Percentiles rank a stretch among this genome's conserved stretches.
Evolutionary conservation across 1,139 yeast genomes (phyloP).

Genomic region (Eremothecium coryli): DNA sequence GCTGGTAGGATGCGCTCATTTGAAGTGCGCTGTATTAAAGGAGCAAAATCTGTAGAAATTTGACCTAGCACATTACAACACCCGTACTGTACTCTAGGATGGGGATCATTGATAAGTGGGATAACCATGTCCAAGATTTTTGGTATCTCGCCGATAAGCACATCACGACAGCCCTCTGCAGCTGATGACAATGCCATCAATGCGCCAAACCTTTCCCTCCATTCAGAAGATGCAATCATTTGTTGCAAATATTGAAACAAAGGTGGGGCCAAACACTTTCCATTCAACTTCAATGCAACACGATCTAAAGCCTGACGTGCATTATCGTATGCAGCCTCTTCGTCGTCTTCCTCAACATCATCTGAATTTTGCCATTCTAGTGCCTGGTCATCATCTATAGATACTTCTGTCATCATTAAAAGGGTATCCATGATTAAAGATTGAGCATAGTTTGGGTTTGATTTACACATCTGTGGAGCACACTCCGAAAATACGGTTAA

Average conservation of each 20-base stretch:
- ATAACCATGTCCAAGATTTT: constrained; percentile 72
- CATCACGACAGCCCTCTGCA: constrained; percentile 95
- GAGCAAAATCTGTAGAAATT: constrained; percentile 96
- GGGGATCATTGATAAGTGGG: constrained; percentile 73
- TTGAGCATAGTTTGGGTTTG: constrained; percentile 62
- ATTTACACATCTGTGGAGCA: constrained; percentile 91
- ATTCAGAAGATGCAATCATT: constrained; percentile 63
- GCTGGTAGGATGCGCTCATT: constrained; percentile 81
- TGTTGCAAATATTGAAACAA: constrained; percentile 78
- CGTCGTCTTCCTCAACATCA: constrained; percentile 73
- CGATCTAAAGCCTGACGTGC: constrained; percentile 93
- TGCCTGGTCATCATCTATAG: constrained; percentile 71
- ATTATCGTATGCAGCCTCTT: constrained; percentile 80
- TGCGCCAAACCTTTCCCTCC: constrained; percentile 97
- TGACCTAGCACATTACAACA: constrained; percentile 96
- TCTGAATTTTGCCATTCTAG: constrained; percentile 82
- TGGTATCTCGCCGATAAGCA: constrained; percentile 72
- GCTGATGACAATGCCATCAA: constrained; percentile 94
- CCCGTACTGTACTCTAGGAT: constrained; percentile 93
- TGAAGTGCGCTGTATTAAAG: constrained; percentile 69
- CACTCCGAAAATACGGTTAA: constrained; percentile 85
- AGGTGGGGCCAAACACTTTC: constrained; percentile 75
- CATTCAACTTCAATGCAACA: constrained; percentile 73
- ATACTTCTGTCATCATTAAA: constrained; percentile 86
- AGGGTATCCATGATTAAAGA: constrained; percentile 67